These are phyloP conservation scores for Fusarium albosuccineum DNA, from an alignment of 2,329 filamentous ascomycete species.

Conservation along the genomic window DNA sequence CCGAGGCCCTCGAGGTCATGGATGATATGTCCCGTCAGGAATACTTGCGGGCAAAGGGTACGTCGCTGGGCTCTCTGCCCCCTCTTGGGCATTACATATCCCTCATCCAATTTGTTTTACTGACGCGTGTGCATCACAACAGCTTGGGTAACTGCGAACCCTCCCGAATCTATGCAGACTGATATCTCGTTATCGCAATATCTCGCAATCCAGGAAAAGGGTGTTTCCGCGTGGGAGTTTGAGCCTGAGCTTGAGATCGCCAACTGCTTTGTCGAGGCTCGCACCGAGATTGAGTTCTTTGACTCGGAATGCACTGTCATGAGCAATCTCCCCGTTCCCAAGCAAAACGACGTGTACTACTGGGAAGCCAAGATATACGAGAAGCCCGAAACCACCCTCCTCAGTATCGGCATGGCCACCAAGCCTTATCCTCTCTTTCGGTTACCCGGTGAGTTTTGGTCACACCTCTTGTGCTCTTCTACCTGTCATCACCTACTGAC, in stretches of 20 bases:
- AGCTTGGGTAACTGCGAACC: constrained; percentile 96
- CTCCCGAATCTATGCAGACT: constrained; percentile 93
- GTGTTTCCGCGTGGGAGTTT: constrained; percentile 99
- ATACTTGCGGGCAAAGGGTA: constrained; percentile 96
- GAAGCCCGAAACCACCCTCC: constrained; percentile 87
- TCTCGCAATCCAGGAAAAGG: constrained; percentile 98
- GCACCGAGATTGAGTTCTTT: constrained; percentile 99
- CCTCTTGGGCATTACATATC: not conserved
- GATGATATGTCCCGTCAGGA: constrained; percentile 91
- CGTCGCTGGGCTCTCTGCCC: constrained; percentile 32
- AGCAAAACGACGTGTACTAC: constrained; percentile 99
- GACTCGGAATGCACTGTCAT: constrained; percentile 98
- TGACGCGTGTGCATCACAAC: constrained; percentile 32
- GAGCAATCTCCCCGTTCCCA: constrained; percentile 95
- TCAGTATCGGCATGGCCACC: constrained; percentile 94
- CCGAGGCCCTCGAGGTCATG: constrained; percentile 94
- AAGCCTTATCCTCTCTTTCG: constrained; percentile 97
- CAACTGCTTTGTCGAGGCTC: constrained; percentile 96
- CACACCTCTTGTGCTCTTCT: constrained; percentile 9
- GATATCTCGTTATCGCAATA: constrained; percentile 99
- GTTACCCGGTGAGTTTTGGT: constrained; percentile 78
- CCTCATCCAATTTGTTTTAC: not conserved
- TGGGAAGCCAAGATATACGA: constrained; percentile 99
- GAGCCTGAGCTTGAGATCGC: constrained; percentile 99
- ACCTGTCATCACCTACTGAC: constrained; percentile 36